Percentiles rank a stretch among this genome's conserved stretches.
Conservation (phyloP, 208 protist species). For the Acanthamoeba healyi region DNA sequence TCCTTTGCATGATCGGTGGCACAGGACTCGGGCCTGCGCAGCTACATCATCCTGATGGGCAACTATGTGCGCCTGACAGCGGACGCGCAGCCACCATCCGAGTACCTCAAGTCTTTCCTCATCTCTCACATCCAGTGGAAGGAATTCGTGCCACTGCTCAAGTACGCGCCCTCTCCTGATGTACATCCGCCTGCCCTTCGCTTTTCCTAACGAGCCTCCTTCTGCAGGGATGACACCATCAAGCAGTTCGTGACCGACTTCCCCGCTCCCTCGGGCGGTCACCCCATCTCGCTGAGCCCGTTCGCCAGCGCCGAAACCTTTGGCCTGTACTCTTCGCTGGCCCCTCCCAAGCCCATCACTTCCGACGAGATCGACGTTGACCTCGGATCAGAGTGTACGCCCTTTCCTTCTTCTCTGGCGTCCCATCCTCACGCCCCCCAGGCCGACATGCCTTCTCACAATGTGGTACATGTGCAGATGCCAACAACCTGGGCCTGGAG, state of each 20-base stretch:
- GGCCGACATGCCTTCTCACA: neutral
- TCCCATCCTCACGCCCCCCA: neutral
- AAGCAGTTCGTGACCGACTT: constrained; percentile 28
- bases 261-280: constrained; percentile 52
- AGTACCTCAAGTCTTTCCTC: constrained; percentile 58
- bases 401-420: neutral
- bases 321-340: constrained; percentile 37
- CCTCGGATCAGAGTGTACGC: constrained; percentile 54
- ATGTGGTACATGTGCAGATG: neutral
- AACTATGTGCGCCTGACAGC: constrained; percentile 47
- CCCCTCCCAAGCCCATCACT: constrained; percentile 48
- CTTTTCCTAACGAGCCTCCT: neutral
- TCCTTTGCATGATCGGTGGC: neutral
- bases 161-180: too few relatives aligned
- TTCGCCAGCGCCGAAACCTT: constrained; percentile 41
- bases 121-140: constrained; percentile 8
- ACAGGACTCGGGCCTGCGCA: constrained; percentile 41
- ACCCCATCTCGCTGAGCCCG: constrained; percentile 23
- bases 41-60: constrained; percentile 61
- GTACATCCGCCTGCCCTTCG: neutral
- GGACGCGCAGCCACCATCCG: constrained; percentile 44
- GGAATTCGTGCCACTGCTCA: constrained; percentile 44
- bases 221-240: constrained; percentile 38
- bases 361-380: constrained; percentile 33
- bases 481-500: constrained; percentile 55